Percentiles rank a stretch among this genome's conserved stretches.
phyloP scores from a whole-genome alignment of 2,329 filamentous ascomycete genomes.

The Aureobasidium melanogenum region DNA sequence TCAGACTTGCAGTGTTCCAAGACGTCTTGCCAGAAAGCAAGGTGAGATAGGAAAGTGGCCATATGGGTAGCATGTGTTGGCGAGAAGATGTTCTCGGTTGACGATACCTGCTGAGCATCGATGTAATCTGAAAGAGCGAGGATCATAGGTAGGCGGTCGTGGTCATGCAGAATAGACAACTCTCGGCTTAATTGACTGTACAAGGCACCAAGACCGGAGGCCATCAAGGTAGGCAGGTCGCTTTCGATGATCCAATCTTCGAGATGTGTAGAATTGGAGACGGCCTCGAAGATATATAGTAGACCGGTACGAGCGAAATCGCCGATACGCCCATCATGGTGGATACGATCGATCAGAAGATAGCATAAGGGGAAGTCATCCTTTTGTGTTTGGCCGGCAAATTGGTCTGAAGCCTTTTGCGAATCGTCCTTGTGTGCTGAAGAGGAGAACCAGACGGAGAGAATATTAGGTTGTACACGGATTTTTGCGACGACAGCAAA shows the following conservation, averaged over 20 bases:
- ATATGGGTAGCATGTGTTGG: constrained; percentile 75
- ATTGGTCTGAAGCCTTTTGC: constrained; percentile 52
- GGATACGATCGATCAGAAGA: constrained; percentile 89
- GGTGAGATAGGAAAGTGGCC: constrained; percentile 86
- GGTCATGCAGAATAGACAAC: constrained; percentile 68
- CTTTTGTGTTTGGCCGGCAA: constrained; percentile 74
- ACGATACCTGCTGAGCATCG: constrained; percentile 58
- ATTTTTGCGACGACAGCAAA: constrained; percentile 98
- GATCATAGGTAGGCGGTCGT: constrained; percentile 69
- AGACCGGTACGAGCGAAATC: constrained; percentile 93
- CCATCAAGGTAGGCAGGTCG: constrained; percentile 93
- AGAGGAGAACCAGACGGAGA: constrained; percentile 76
- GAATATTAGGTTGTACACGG: constrained; percentile 72
- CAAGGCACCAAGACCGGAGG: constrained; percentile 76
- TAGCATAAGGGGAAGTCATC: constrained; percentile 96
- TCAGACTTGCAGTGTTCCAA: constrained; percentile 87
- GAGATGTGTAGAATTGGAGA: constrained; percentile 68
- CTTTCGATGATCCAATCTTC: constrained; percentile 98
- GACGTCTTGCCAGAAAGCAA: constrained; percentile 97
- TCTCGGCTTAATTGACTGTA: constrained; percentile 66
- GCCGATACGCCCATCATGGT: constrained; percentile 86
- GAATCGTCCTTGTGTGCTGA: constrained; percentile 26
- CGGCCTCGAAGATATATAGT: constrained; percentile 91
- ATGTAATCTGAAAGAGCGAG: constrained; percentile 84
- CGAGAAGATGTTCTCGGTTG: constrained; percentile 66